These are phyloP conservation scores for Sclerotinia glacialis DNA, from an alignment of 2,329 filamentous ascomycete species.

Conservation along the genomic window DNA sequence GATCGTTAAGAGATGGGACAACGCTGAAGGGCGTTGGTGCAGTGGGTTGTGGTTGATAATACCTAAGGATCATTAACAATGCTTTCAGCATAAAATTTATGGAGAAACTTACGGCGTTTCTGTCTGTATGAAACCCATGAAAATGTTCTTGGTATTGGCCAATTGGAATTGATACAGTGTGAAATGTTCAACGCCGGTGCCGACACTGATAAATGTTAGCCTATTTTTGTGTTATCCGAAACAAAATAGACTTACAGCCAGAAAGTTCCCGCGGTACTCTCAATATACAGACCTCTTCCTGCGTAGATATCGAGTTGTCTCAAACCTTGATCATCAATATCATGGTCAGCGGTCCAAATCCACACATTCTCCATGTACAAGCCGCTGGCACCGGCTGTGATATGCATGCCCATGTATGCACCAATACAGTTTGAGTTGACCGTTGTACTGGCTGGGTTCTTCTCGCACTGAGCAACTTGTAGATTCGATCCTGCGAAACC, in stretches of 20 bases:
- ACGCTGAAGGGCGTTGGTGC: conserved; percentile 60
- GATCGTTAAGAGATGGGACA: conserved; percentile 45
- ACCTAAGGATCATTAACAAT: conserved; percentile 39
- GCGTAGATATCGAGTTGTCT: conserved; percentile 54
- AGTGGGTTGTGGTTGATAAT: conserved; percentile 65
- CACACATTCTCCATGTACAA: conserved; percentile 50
- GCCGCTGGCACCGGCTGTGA: conserved; percentile 43
- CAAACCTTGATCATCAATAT: conserved; percentile 42
- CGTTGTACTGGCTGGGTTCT: conserved; percentile 47
- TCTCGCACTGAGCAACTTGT: conserved; percentile 43
- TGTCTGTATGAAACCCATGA: conserved; percentile 33
- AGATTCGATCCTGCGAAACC: conserved; percentile 43
- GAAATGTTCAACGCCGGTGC: conserved; percentile 49
- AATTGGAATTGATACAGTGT: conserved; percentile 54
- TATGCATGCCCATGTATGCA: conserved; percentile 40
- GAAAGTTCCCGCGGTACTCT: conserved; percentile 46
- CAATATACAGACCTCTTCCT: conserved; percentile 49
- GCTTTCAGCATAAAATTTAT: too few relatives aligned
- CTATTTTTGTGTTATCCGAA: background rate
- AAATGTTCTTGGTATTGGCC: conserved; percentile 38
- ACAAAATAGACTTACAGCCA: conserved; percentile 44
- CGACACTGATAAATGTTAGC: conserved; percentile 31
- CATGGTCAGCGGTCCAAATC: conserved; percentile 49
- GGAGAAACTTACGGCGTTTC: conserved; percentile 26
- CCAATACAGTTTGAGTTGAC: conserved; percentile 40